Evolutionary conservation across 2,329 filamentous ascomycete genomes (phyloP).

Genomic region (Phialophora verrucosa): DNA sequence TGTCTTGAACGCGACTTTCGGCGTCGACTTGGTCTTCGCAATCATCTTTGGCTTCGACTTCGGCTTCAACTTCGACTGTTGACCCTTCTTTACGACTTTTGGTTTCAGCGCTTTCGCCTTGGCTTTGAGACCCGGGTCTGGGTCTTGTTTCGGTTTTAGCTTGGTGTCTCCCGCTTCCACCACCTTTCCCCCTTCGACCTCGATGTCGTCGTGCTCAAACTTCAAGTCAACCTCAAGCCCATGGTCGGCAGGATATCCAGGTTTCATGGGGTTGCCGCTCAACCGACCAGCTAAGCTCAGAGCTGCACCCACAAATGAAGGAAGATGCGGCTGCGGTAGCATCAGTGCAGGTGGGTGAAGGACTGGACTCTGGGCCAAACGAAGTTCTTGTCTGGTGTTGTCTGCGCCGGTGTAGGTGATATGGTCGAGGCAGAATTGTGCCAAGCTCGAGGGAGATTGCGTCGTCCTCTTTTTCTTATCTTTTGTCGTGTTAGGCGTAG

Average conservation of each 20-base stretch:
- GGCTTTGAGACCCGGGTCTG: neutral
- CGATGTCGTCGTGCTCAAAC: neutral
- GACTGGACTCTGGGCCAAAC: constrained; percentile 20
- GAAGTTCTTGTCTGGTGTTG: constrained; percentile 27
- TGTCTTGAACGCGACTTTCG: neutral
- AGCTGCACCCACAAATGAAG: constrained; percentile 17
- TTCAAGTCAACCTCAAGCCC: neutral
- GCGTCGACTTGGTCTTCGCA: neutral
- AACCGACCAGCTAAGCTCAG: constrained; percentile 20
- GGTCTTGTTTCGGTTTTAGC: neutral
- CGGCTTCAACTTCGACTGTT: neutral
- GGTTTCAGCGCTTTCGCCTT: neutral
- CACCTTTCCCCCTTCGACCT: neutral
- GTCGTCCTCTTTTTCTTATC: neutral
- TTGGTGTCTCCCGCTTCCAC: neutral
- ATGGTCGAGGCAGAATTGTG: constrained; percentile 26
- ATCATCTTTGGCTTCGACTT: neutral
- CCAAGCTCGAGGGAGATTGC: neutral
- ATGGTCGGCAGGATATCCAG: neutral
- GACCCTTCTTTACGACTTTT: neutral
- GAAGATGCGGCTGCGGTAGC: constrained; percentile 10
- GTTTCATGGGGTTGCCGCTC: constrained; percentile 12
- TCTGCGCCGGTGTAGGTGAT: constrained; percentile 29
- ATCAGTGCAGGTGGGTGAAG: constrained; percentile 20
- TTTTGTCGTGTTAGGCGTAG: neutral